These are phyloP conservation scores for Syzygium grande DNA, from an alignment of 345 rosid genomes.

Conservation along the genomic window DNA sequence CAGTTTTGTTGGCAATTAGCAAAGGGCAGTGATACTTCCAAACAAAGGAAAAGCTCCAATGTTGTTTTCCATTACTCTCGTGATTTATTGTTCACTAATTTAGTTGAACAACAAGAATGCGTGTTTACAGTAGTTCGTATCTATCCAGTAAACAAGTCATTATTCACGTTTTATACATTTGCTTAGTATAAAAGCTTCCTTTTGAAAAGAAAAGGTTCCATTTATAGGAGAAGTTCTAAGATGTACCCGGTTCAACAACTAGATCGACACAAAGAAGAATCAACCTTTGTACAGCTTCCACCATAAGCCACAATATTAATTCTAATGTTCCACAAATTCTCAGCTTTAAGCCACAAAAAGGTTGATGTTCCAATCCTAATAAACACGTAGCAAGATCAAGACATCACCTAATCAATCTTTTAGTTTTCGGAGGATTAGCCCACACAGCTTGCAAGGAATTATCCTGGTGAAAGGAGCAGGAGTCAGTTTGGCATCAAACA, in stretches of 20 bases:
- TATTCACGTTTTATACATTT: not conserved
- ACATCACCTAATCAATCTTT: slow-evolving; percentile 50
- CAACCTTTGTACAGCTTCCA: not conserved
- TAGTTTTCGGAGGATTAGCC: slow-evolving; percentile 15
- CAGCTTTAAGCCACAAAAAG: not conserved
- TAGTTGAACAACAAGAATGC: not conserved
- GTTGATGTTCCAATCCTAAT: not conserved
- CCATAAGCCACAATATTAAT: not conserved
- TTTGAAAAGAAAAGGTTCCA: not conserved
- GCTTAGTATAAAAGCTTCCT: not conserved
- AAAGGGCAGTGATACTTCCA: not conserved
- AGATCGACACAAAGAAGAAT: not conserved
- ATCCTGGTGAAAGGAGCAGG: slow-evolving; percentile 33
- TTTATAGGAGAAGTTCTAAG: not conserved
- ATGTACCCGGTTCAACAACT: not conserved
- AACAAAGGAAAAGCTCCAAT: not conserved
- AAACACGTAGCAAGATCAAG: not conserved
- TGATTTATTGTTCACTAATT: not conserved
- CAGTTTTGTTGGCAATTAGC: not conserved
- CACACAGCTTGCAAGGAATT: slow-evolving; percentile 83
- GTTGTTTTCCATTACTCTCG: not conserved
- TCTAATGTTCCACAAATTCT: not conserved
- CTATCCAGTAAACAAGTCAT: not conserved
- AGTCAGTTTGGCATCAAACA: not conserved
- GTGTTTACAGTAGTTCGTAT: not conserved